phyloP scores from a whole-genome alignment of 495 filamentous ascomycete genomes.

The Penicillium chermesinum region DNA sequence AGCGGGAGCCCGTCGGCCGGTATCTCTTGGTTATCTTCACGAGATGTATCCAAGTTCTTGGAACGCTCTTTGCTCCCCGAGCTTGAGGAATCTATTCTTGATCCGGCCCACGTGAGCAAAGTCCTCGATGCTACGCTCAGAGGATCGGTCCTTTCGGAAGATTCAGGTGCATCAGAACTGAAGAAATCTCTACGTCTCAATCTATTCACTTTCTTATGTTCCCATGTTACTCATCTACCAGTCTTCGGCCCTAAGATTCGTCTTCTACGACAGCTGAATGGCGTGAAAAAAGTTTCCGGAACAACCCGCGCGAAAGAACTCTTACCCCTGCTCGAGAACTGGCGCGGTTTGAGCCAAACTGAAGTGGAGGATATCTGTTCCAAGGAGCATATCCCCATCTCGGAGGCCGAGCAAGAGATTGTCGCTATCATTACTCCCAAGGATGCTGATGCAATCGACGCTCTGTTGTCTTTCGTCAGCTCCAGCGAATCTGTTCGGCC shows the following conservation, averaged over 20 bases:
- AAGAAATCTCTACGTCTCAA: slow-evolving; percentile 60
- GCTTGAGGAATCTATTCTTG: slow-evolving; percentile 78
- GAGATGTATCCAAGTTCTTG: slow-evolving; percentile 56
- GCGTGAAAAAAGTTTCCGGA: slow-evolving; percentile 60
- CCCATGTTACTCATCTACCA: slow-evolving; percentile 64
- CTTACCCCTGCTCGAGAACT: slow-evolving; percentile 61
- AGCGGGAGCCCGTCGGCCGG: slow-evolving; percentile 40
- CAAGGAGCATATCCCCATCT: slow-evolving; percentile 56
- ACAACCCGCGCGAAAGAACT: slow-evolving; percentile 64
- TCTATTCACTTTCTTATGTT: slow-evolving; percentile 69
- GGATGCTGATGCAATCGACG: slow-evolving; percentile 59
- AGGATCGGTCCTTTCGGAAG: slow-evolving; percentile 31
- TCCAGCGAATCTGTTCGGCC: slow-evolving; percentile 40
- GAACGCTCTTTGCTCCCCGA: slow-evolving; percentile 58
- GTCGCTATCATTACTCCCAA: slow-evolving; percentile 59
- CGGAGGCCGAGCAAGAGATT: slow-evolving; percentile 53
- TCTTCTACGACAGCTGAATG: slow-evolving; percentile 66
- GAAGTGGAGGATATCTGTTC: slow-evolving; percentile 42
- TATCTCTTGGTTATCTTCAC: slow-evolving; percentile 54
- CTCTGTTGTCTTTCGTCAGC: slow-evolving; percentile 50
- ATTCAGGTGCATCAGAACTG: slow-evolving; percentile 47
- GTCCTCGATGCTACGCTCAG: slow-evolving; percentile 55
- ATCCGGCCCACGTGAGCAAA: slow-evolving; percentile 57
- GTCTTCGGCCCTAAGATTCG: slow-evolving; percentile 60
- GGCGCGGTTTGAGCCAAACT: slow-evolving; percentile 47